Evolutionary conservation across 1,284 basidiomycete species (phyloP).

Genomic region (Leccinum holopus): DNA sequence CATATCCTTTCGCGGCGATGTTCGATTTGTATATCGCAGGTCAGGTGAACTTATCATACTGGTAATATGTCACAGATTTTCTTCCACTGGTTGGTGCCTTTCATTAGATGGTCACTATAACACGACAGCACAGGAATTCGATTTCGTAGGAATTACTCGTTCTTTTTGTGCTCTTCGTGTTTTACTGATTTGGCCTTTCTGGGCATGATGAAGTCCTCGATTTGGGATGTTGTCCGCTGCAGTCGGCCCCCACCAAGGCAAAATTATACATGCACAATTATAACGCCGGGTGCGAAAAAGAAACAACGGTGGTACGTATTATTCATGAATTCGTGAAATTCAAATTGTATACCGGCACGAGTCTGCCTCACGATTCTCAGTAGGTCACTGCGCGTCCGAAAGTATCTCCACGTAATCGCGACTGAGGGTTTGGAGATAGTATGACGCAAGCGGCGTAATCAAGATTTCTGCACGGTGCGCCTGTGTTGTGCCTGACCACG

Average conservation of each 20-base stretch:
- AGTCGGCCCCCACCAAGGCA: background rate
- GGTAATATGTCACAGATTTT: background rate
- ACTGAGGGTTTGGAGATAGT: background rate
- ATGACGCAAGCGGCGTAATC: background rate
- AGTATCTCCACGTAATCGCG: conserved; percentile 3
- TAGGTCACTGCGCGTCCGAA: background rate
- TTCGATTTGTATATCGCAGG: background rate
- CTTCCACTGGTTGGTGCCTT: background rate
- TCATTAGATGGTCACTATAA: background rate
- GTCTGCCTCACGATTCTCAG: background rate
- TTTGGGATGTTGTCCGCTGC: background rate
- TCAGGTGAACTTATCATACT: background rate
- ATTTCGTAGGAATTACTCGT: no score
- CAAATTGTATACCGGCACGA: background rate
- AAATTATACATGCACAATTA: background rate
- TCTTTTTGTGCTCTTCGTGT: background rate
- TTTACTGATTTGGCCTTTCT: no score
- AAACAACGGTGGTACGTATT: background rate
- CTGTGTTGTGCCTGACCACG: conserved; percentile 8
- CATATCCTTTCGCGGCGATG: background rate
- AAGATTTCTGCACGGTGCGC: background rate
- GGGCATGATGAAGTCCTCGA: background rate
- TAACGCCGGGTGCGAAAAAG: background rate
- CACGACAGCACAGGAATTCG: no score
- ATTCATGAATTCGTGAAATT: background rate